Conservation (phyloP, 768 basidiomycete genomes). For the Tricholoma terreum region DNA sequence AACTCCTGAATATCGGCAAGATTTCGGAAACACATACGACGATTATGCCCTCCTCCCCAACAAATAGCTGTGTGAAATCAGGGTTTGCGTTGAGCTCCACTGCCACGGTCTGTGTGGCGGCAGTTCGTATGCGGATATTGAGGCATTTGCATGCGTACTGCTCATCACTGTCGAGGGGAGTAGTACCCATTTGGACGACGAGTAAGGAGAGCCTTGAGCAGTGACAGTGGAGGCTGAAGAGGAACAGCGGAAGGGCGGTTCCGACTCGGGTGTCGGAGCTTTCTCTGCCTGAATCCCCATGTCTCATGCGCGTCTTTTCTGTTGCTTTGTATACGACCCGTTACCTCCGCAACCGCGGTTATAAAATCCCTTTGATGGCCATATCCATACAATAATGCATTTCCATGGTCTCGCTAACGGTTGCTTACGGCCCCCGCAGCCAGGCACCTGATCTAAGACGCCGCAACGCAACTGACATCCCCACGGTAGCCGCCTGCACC, state of each 20-base stretch:
- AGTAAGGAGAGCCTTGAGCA: conserved; percentile 7
- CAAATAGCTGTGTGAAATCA: conserved; percentile 53
- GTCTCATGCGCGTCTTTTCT: conserved; percentile 13
- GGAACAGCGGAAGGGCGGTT: conserved; percentile 28
- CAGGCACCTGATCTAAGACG: neutral
- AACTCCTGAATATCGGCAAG: conserved; percentile 5
- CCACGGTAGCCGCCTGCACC: conserved; percentile 5
- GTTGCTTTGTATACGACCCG: neutral
- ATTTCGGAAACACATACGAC: conserved; percentile 46
- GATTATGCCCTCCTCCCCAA: conserved; percentile 63
- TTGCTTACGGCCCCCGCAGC: neutral
- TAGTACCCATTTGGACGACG: conserved; percentile 29
- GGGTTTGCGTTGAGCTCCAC: conserved; percentile 33
- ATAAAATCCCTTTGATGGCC: neutral
- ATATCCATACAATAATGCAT: neutral
- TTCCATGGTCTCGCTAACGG: neutral
- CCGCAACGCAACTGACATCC: neutral
- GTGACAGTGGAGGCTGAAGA: conserved; percentile 16
- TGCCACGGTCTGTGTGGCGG: conserved; percentile 28
- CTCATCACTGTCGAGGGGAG: conserved; percentile 17
- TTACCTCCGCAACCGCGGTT: conserved; percentile 12
- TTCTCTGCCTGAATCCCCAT: conserved; percentile 5
- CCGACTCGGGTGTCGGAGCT: conserved; percentile 42
- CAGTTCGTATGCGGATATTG: conserved; percentile 57
- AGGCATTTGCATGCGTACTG: conserved; percentile 66